Conservation (phyloP, 2,329 filamentous ascomycete species). For the Salinomyces thailandicus region DNA sequence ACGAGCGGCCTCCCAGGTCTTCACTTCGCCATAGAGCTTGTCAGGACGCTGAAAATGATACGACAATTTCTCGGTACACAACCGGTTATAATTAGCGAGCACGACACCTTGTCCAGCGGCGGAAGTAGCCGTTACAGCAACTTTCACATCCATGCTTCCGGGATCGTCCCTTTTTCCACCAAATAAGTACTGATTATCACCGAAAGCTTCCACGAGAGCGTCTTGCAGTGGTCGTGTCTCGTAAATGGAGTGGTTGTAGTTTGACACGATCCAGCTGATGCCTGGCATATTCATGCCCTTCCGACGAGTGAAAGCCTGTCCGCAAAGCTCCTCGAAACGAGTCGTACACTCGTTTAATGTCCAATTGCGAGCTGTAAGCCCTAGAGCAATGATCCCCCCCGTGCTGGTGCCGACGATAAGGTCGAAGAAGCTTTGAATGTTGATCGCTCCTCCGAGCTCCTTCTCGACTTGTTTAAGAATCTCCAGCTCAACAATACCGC, state of each 20-base stretch:
- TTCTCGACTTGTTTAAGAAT: constrained; percentile 29
- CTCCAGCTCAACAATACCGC: constrained; percentile 34
- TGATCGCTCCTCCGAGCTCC: constrained; percentile 26
- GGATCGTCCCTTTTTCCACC: constrained; percentile 20
- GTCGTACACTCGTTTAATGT: constrained; percentile 24
- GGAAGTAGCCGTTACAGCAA: constrained; percentile 32
- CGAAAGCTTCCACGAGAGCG: constrained; percentile 27
- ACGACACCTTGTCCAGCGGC: constrained; percentile 25
- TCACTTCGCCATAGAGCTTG: constrained; percentile 25
- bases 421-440: constrained; percentile 36
- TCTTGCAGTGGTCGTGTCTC: constrained; percentile 16
- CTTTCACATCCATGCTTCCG: constrained; percentile 20
- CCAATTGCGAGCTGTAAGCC: constrained; percentile 17
- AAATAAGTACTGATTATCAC: constrained; percentile 25
- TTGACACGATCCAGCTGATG: constrained; percentile 1
- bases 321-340: constrained; percentile 23
- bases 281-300: constrained; percentile 2
- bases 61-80: constrained; percentile 6
- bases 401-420: constrained; percentile 35
- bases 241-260: constrained; percentile 10
- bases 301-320: constrained; percentile 4
- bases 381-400: constrained; percentile 11
- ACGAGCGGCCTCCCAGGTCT: constrained; percentile 40
- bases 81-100: constrained; percentile 34
- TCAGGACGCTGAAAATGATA: constrained; percentile 30